These are phyloP conservation scores for Diversispora eburnea DNA, from an alignment of 192 early-diverging fungal genomes.

Conservation along the genomic window DNA sequence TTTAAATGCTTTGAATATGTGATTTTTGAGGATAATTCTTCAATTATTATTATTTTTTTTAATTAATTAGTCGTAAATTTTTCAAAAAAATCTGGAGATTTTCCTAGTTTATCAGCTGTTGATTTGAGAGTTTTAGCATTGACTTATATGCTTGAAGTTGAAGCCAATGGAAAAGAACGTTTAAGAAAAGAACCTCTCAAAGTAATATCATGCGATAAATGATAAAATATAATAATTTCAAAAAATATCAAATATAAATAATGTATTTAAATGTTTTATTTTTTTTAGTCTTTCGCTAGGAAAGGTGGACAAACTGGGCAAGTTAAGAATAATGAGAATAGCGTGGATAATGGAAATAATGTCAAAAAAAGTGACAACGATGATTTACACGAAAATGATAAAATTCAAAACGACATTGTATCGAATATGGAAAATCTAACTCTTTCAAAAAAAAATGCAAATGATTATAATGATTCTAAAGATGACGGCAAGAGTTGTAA, in stretches of 20 bases:
- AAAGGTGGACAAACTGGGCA: no score
- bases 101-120: conserved; percentile 65
- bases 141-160: conserved; percentile 81
- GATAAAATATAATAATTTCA: neutral
- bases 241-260: neutral
- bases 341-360: no score
- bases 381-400: no score
- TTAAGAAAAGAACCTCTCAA: conserved; percentile 67
- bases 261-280: neutral
- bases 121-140: conserved; percentile 91
- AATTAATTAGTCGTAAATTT: conserved; percentile 66
- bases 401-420: no score
- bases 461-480: no score
- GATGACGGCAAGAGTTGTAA: no score
- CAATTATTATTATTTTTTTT: conserved; percentile 1
- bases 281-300: neutral
- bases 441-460: no score
- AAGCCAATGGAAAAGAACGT: conserved; percentile 64
- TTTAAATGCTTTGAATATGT: neutral
- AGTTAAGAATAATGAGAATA: no score
- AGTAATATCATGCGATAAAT: neutral
- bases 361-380: no score
- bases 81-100: conserved; percentile 91
- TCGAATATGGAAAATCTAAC: no score
- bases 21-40: neutral